These are phyloP conservation scores for Phytophthora podocarpi DNA, from an alignment of 352 stramenopile genomes.

Conservation along the genomic window DNA sequence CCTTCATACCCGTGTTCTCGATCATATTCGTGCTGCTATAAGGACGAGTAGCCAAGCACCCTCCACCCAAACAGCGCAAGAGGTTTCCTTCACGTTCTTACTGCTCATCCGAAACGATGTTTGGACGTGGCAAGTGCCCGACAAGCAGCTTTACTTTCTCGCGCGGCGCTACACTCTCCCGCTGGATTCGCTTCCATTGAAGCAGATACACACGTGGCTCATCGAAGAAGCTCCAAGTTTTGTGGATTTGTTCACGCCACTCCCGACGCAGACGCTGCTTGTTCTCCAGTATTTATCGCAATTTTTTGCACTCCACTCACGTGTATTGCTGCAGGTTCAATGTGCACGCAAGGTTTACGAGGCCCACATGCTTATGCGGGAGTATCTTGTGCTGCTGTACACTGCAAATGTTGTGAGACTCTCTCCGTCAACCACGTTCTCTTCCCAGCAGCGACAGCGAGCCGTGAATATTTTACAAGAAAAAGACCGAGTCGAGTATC, in stretches of 20 bases:
- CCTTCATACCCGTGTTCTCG: constrained; percentile 12
- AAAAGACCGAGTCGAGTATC: constrained; percentile 25
- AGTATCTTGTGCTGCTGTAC: constrained; percentile 47
- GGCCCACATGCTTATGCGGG: constrained; percentile 32
- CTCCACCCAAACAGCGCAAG: background rate
- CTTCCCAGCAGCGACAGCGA: constrained; percentile 28
- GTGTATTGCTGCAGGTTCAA: constrained; percentile 29
- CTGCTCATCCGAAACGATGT: constrained; percentile 34
- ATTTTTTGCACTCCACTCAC: constrained; percentile 38
- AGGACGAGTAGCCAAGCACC: background rate
- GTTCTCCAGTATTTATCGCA: constrained; percentile 39
- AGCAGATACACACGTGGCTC: constrained; percentile 40
- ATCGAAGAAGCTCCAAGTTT: constrained; percentile 8
- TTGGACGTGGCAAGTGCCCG: constrained; percentile 38
- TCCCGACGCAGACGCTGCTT: constrained; percentile 34
- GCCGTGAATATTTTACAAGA: constrained; percentile 27
- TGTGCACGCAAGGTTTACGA: constrained; percentile 39
- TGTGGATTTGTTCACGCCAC: constrained; percentile 42
- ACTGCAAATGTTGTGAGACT: constrained; percentile 32
- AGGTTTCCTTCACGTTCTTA: constrained; percentile 16
- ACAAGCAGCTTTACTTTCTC: constrained; percentile 31
- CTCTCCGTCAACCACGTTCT: constrained; percentile 33
- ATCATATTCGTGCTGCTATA: constrained; percentile 17
- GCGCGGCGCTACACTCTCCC: constrained; percentile 31
- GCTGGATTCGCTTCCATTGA: constrained; percentile 33